Percentiles rank a stretch among this genome's conserved stretches.
These are phyloP conservation scores for Neodidymelliopsis sp. DNA, from an alignment of 2,329 filamentous ascomycete genomes.

Conservation along the genomic window DNA sequence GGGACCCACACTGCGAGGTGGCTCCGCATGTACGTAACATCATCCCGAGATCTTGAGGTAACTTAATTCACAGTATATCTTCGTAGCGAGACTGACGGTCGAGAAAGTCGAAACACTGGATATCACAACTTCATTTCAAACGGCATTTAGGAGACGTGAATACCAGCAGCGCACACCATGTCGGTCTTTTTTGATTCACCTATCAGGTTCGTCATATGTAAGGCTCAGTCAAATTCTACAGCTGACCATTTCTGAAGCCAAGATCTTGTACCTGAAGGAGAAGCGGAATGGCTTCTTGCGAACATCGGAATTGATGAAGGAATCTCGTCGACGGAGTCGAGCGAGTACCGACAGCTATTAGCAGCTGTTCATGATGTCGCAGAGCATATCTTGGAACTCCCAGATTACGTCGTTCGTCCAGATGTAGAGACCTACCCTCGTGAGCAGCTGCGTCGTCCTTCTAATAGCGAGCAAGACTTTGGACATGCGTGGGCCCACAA, in stretches of 20 bases:
- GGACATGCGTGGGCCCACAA: slow-evolving; percentile 62
- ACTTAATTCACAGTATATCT: slow-evolving; percentile 5
- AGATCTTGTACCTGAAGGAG: slow-evolving; percentile 32
- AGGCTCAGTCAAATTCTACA: not conserved
- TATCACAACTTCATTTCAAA: not conserved
- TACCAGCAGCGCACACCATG: slow-evolving; percentile 17
- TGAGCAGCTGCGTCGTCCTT: slow-evolving; percentile 53
- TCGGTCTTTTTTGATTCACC: slow-evolving; percentile 42
- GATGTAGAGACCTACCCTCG: slow-evolving; percentile 57
- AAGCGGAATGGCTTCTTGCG: slow-evolving; percentile 30
- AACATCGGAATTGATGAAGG: slow-evolving; percentile 34
- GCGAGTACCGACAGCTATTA: slow-evolving; percentile 58
- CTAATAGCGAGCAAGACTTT: slow-evolving; percentile 39
- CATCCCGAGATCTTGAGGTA: not conserved
- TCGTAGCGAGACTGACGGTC: not conserved
- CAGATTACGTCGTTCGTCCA: slow-evolving; percentile 57
- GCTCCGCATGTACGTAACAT: slow-evolving; percentile 21
- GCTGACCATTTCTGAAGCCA: slow-evolving; percentile 23
- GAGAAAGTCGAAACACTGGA: too few relatives aligned
- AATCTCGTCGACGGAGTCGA: slow-evolving; percentile 49
- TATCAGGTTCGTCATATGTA: slow-evolving; percentile 22
- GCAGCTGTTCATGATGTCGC: slow-evolving; percentile 62
- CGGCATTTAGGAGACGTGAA: not conserved
- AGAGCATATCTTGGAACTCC: slow-evolving; percentile 53
- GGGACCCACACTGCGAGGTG: slow-evolving; percentile 14